These are phyloP conservation scores for Neopestalotiopsis clavispora DNA, from an alignment of 2,329 filamentous ascomycete genomes.

Conservation along the genomic window DNA sequence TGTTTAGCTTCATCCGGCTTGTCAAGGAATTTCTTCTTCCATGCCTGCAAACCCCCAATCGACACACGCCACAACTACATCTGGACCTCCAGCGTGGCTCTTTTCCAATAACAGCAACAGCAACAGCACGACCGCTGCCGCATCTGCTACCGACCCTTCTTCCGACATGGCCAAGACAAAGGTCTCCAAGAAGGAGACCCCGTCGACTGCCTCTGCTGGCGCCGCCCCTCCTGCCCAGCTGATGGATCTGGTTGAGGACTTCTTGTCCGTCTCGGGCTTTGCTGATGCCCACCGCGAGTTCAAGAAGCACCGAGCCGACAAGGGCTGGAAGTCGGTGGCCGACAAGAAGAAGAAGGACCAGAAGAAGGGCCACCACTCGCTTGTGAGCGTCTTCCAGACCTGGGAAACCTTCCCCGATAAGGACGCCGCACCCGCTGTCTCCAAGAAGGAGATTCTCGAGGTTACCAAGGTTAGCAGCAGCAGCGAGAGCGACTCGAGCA, in stretches of 20 bases:
- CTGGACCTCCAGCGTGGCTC: constrained; percentile 36
- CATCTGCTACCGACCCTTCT: constrained; percentile 17
- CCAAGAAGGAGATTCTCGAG: constrained; percentile 25
- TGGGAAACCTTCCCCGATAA: constrained; percentile 51
- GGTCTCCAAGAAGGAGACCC: constrained; percentile 25
- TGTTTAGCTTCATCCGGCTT: background rate
- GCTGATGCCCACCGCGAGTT: constrained; percentile 65
- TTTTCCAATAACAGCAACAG: constrained; percentile 35
- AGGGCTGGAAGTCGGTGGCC: constrained; percentile 48
- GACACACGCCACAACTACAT: constrained; percentile 21
- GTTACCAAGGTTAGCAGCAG: constrained; percentile 35
- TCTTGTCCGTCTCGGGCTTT: constrained; percentile 71
- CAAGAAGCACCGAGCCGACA: constrained; percentile 63
- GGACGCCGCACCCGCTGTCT: constrained; percentile 30
- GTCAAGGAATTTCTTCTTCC: background rate
- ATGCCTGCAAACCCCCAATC: constrained; percentile 8
- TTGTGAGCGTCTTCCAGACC: constrained; percentile 54
- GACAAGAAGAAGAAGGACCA: constrained; percentile 26
- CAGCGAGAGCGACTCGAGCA: constrained; percentile 19
- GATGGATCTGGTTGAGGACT: constrained; percentile 68
- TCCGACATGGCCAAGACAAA: constrained; percentile 29
- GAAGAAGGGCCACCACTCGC: constrained; percentile 43
- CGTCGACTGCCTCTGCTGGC: constrained; percentile 26
- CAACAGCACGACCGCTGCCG: constrained; percentile 17
- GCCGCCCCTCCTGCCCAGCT: constrained; percentile 62